Percentiles rank a stretch among this genome's conserved stretches.
Evolutionary conservation across 176 grass and related monocot genomes (phyloP).

Genomic region (sorghum (Sorghum bicolor)): DNA sequence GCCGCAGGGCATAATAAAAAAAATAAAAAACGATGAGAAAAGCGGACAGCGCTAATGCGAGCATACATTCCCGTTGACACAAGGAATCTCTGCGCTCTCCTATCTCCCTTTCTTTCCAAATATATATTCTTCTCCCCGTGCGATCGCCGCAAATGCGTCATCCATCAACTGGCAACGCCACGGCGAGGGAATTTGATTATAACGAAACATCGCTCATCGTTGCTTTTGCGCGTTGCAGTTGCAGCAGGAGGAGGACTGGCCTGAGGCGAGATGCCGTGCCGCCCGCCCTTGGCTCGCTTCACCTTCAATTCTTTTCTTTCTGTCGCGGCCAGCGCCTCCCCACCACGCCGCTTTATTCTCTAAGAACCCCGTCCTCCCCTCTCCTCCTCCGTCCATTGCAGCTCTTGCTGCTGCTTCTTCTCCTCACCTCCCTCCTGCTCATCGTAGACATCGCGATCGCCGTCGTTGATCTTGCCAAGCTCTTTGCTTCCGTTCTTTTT

Average conservation of each 20-base stretch:
- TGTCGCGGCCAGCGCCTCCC: constrained; percentile 41
- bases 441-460: constrained; percentile 31
- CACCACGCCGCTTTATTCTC: constrained; percentile 47
- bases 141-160: constrained; percentile 40
- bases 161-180: constrained; percentile 1
- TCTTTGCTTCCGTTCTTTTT: constrained; percentile 14
- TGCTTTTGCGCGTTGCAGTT: constrained; percentile 41
- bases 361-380: constrained; percentile 25
- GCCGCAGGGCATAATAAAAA: constrained; percentile 1
- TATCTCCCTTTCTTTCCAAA: constrained; percentile 17
- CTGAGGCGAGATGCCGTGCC: constrained; percentile 51
- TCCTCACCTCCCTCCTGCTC: neutral
- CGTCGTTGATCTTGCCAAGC: constrained; percentile 17
- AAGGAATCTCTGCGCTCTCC: constrained; percentile 49
- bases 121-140: constrained; percentile 35
- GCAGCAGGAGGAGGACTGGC: constrained; percentile 2
- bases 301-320: constrained; percentile 67
- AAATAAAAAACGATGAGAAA: neutral
- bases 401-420: neutral
- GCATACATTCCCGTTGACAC: constrained; percentile 56
- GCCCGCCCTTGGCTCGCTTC: constrained; percentile 35
- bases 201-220: neutral
- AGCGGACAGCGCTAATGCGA: neutral
- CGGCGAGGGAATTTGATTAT: neutral
- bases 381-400: constrained; percentile 35